phyloP scores from a whole-genome alignment of 176 grass and related monocot species.

The Avena insularis region DNA sequence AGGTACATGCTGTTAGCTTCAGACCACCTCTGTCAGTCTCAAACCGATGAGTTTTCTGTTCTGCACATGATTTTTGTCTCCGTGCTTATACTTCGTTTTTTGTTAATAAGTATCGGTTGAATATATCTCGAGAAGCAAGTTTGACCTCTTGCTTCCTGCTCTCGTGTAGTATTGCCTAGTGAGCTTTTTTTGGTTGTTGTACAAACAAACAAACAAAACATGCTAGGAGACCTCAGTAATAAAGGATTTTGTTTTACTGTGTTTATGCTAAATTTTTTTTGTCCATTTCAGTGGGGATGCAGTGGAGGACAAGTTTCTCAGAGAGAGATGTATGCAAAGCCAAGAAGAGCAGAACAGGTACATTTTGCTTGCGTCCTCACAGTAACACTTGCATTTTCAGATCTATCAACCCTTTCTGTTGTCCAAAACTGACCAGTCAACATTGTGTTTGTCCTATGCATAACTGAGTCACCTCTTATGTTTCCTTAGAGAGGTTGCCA shows the following conservation, averaged over 20 bases:
- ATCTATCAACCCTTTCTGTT: neutral
- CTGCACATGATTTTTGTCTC: neutral
- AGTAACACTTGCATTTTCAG: slow-evolving; percentile 41
- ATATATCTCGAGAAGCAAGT: slow-evolving; percentile 31
- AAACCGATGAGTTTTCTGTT: neutral
- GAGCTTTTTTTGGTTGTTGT: slow-evolving; percentile 9
- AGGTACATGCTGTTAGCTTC: slow-evolving; percentile 58
- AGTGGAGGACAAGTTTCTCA: slow-evolving; percentile 72
- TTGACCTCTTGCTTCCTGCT: slow-evolving; percentile 31
- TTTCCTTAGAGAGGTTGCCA: slow-evolving; percentile 65
- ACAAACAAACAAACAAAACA: slow-evolving; percentile 50
- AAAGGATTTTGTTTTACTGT: slow-evolving; percentile 30
- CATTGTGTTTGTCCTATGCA: slow-evolving; percentile 3
- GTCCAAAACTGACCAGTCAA: slow-evolving; percentile 33
- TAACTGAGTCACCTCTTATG: slow-evolving; percentile 30
- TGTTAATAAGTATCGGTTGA: neutral
- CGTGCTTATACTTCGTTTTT: neutral
- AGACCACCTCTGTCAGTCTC: neutral
- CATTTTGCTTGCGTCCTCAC: slow-evolving; percentile 35
- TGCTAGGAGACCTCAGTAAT: slow-evolving; percentile 2
- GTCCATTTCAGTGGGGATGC: slow-evolving; percentile 58
- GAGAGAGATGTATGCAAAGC: slow-evolving; percentile 81
- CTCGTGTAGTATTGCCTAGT: neutral
- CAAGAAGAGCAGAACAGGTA: slow-evolving; percentile 95
- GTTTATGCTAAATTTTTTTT: slow-evolving; percentile 35